Evolutionary conservation across 768 basidiomycete genomes (phyloP).

Genomic region (Lentinula sp.): DNA sequence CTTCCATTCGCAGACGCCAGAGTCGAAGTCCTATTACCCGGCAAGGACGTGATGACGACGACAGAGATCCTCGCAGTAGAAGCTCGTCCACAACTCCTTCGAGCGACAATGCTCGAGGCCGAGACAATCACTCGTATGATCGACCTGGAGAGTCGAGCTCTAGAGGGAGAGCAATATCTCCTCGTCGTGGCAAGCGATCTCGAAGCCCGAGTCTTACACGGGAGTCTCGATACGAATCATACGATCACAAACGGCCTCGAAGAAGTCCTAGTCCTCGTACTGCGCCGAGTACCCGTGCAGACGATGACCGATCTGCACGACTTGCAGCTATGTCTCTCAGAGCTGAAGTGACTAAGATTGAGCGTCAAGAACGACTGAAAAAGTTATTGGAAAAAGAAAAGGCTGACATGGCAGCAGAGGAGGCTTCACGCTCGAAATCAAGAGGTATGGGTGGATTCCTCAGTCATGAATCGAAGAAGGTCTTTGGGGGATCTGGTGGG

Average conservation of each 20-base stretch:
- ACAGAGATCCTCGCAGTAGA: neutral
- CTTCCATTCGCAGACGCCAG: slow-evolving; percentile 14
- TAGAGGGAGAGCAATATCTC: neutral
- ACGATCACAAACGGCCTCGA: slow-evolving; percentile 45
- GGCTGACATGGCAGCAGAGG: slow-evolving; percentile 69
- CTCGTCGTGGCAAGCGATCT: neutral
- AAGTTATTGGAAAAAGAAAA: slow-evolving; percentile 71
- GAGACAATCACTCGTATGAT: neutral
- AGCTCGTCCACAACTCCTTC: neutral
- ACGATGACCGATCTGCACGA: slow-evolving; percentile 70
- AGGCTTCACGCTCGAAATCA: slow-evolving; percentile 57
- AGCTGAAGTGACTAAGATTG: slow-evolving; percentile 58
- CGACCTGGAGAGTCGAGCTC: neutral
- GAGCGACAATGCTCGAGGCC: neutral
- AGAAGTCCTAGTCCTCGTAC: slow-evolving; percentile 35
- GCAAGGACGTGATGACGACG: neutral
- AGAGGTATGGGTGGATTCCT: slow-evolving; percentile 81
- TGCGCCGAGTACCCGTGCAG: slow-evolving; percentile 13
- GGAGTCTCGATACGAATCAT: slow-evolving; percentile 13
- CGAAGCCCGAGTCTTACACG: slow-evolving; percentile 24
- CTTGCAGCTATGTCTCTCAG: slow-evolving; percentile 84
- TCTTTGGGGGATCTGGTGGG: slow-evolving; percentile 73
- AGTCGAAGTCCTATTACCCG: slow-evolving; percentile 16
- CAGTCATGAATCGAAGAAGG: slow-evolving; percentile 76
- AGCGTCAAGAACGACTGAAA: slow-evolving; percentile 69